Evolutionary conservation across 768 basidiomycete species (phyloP), one percentile per base, ranked within the genome.

Genomic region (Lactarius psammicola): DNA sequence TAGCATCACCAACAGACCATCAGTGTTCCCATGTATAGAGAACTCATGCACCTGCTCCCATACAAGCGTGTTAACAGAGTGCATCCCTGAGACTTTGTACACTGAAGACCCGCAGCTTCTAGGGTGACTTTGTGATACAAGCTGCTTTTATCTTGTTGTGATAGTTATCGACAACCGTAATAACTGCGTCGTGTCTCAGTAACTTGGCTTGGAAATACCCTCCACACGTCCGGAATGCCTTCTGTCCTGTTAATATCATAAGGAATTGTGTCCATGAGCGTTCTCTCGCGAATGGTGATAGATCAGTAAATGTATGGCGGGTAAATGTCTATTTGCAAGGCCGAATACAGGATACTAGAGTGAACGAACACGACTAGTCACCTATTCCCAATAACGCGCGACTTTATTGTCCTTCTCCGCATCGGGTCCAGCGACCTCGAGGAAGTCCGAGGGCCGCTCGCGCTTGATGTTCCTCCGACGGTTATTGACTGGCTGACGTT

Each of bases 401-500:
- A 85, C 77, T 76, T 93, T 92, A 69, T 74, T 80, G 31, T 88
- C 88, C 61, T 77, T 78, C 64, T 87, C 86, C 17, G 81, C 83
- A 3, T 69, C 64, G 26, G 64, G 64, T 31, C 85, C 84, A 13
- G 69, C 71, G 2, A 91, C 82, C 71, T 93, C 92, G 72, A 92
- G 75, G 72, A 94, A 94, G 76, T 94, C 92, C 4, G 89, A 87
- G 1, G 92, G 92, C 55, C 92, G 80, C 34, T 94, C 92, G 10
- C 92, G 83, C 76, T 94, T 93, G 69, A 90, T 72, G 70, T 86
- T 86, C 72, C 89, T 79, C 60, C 92, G 82, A 65, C 92, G 82
- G 71, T 90, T 92, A 72, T 93, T 94, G 61, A 94, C 77, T 34
- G 92, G 92, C 57, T 92, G 73, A 40, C 92, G 82, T 74, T 94